phyloP scores from a whole-genome alignment of 2,329 filamentous ascomycete species.

The Scortechinia acanthostroma region DNA sequence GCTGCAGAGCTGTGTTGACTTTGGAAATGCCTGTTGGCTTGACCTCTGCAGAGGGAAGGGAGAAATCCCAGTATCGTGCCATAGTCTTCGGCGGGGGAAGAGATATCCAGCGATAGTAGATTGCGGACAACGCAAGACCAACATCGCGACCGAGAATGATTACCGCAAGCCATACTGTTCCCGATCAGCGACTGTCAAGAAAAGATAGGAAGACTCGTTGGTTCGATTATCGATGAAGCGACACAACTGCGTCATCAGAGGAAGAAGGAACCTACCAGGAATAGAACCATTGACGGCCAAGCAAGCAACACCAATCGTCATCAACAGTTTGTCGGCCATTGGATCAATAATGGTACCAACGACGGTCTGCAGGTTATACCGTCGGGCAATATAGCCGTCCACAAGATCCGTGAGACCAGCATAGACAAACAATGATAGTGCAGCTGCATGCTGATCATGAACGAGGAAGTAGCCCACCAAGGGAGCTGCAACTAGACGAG shows the following conservation, averaged over 20 bases:
- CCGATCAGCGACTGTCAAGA: constrained; percentile 1
- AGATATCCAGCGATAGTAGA: constrained; percentile 94
- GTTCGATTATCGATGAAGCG: neutral
- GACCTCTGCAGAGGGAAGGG: constrained; percentile 78
- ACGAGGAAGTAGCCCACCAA: constrained; percentile 83
- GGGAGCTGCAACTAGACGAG: constrained; percentile 76
- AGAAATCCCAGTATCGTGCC: constrained; percentile 92
- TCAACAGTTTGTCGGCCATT: constrained; percentile 92
- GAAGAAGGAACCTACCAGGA: constrained; percentile 48
- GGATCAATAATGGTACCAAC: constrained; percentile 92
- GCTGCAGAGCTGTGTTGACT: constrained; percentile 87
- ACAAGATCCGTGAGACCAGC: constrained; percentile 86
- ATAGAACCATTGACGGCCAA: constrained; percentile 76
- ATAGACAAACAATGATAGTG: constrained; percentile 82
- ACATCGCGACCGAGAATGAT: constrained; percentile 86
- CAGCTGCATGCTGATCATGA: constrained; percentile 71
- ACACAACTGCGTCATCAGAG: constrained; percentile 4
- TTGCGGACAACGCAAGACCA: constrained; percentile 73
- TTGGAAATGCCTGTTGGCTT: constrained; percentile 79
- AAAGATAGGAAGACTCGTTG: constrained; percentile 3
- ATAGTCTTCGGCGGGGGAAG: constrained; percentile 91
- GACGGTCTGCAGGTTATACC: constrained; percentile 83
- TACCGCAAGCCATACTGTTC: constrained; percentile 74
- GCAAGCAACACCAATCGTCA: constrained; percentile 85
- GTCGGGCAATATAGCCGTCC: constrained; percentile 87